Evolutionary conservation across 352 stramenopile genomes (phyloP).

Genomic region (Phytophthora meadii): DNA sequence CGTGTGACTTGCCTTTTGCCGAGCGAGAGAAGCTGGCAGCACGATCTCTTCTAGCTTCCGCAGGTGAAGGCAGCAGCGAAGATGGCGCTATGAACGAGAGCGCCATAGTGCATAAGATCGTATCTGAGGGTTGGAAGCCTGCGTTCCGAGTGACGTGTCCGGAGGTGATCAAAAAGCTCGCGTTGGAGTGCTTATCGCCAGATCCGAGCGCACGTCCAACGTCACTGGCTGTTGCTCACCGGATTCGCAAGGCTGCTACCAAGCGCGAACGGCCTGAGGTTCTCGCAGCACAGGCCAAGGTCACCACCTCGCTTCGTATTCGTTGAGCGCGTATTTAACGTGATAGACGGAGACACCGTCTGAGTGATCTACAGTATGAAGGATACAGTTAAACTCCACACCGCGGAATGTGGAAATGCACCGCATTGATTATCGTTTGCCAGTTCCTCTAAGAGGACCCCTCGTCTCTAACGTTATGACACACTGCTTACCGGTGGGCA

Average conservation of each 20-base stretch:
- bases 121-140: slow-evolving; percentile 56
- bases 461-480: slow-evolving; percentile 13
- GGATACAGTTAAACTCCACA: no score
- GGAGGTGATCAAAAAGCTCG: slow-evolving; percentile 49
- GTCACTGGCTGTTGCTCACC: slow-evolving; percentile 54
- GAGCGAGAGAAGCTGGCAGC: slow-evolving; percentile 34
- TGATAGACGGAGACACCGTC: not conserved
- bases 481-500: slow-evolving; percentile 41
- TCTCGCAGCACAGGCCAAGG: slow-evolving; percentile 38
- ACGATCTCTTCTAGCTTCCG: slow-evolving; percentile 10
- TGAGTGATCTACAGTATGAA: no score
- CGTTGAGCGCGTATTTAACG: slow-evolving; percentile 31
- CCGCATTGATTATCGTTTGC: slow-evolving; percentile 16
- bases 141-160: slow-evolving; percentile 57
- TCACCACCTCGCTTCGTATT: slow-evolving; percentile 35
- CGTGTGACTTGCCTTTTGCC: slow-evolving; percentile 64
- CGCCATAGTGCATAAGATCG: slow-evolving; percentile 58
- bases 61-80: slow-evolving; percentile 32
- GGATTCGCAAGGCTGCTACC: slow-evolving; percentile 51
- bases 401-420: slow-evolving; percentile 8
- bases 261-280: slow-evolving; percentile 36
- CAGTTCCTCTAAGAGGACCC: slow-evolving; percentile 18
- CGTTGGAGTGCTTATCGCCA: slow-evolving; percentile 49
- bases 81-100: slow-evolving; percentile 41
- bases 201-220: slow-evolving; percentile 46